Conservation (phyloP, 352 stramenopile species). For the Elongisporangium undulatum region DNA sequence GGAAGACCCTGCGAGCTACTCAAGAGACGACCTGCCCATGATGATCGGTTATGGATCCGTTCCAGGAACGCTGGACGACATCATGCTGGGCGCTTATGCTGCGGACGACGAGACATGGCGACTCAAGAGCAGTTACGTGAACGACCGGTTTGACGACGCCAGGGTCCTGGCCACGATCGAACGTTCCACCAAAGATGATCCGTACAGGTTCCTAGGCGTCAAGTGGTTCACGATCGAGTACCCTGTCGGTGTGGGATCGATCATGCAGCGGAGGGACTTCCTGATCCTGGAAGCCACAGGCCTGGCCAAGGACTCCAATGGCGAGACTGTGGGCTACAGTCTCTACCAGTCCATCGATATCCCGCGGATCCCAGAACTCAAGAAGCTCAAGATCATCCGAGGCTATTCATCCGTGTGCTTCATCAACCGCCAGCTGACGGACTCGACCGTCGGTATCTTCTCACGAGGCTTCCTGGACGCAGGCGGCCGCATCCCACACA, state of each 20-base stretch:
- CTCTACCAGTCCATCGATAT: conserved; percentile 37
- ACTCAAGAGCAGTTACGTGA: conserved; percentile 1
- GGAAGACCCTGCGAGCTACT: no score
- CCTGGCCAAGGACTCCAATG: conserved; percentile 23
- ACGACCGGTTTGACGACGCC: conserved; percentile 1
- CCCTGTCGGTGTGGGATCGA: not conserved
- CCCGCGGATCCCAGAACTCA: conserved; percentile 1
- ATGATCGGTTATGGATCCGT: conserved; percentile 19
- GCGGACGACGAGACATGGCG: not conserved
- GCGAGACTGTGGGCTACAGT: conserved; percentile 31
- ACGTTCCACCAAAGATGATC: not conserved
- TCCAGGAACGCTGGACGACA: conserved; percentile 37
- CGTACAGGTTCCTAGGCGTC: conserved; percentile 10
- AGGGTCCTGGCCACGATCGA: conserved; percentile 3
- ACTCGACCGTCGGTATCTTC: conserved; percentile 34
- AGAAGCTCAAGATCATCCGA: conserved; percentile 5
- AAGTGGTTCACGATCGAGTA: conserved; percentile 8
- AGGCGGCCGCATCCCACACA: conserved; percentile 29
- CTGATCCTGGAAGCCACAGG: conserved; percentile 35
- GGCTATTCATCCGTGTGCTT: conserved; percentile 5
- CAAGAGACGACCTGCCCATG: no score
- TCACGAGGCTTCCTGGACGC: conserved; percentile 31
- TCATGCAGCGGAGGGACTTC: conserved; percentile 9
- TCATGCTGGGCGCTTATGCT: conserved; percentile 21
- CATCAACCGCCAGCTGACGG: conserved; percentile 20